Conservation (phyloP, 176 grass and related monocot genomes). For the Saccharum officinarum region DNA sequence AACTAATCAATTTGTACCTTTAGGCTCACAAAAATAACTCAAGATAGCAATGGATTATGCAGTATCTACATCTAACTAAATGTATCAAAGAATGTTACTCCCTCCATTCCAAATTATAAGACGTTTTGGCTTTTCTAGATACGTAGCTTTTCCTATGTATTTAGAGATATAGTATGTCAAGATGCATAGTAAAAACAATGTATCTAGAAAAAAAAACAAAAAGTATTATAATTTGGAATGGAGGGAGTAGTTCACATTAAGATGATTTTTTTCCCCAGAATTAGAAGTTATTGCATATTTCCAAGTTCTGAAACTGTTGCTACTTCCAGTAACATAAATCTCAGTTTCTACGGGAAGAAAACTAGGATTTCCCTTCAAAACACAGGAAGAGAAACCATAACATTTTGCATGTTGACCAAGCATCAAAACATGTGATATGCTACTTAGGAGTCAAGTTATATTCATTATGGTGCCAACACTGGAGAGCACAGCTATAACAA, state of each 20-base stretch:
- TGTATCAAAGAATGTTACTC: neutral
- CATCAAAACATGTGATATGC: neutral
- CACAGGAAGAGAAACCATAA: neutral
- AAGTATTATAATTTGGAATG: neutral
- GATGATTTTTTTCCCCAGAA: neutral
- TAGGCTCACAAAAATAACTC: conserved; percentile 10
- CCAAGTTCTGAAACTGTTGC: neutral
- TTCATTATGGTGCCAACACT: neutral
- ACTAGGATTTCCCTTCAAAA: neutral
- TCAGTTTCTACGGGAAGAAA: neutral
- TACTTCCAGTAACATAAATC: conserved; percentile 22
- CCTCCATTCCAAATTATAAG: neutral
- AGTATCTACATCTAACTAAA: neutral
- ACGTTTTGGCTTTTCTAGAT: neutral
- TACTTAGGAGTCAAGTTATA: neutral
- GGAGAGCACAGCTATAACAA: neutral
- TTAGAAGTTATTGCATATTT: neutral
- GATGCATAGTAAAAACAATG: neutral
- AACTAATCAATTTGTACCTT: conserved; percentile 17
- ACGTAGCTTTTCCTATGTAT: too few relatives aligned
- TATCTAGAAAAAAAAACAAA: neutral
- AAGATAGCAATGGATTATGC: neutral
- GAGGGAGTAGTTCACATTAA: neutral
- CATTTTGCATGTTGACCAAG: neutral
- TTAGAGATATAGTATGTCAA: neutral